Evolutionary conservation across 2,329 filamentous ascomycete genomes (phyloP).

Genomic region (Fusarium sp.): DNA sequence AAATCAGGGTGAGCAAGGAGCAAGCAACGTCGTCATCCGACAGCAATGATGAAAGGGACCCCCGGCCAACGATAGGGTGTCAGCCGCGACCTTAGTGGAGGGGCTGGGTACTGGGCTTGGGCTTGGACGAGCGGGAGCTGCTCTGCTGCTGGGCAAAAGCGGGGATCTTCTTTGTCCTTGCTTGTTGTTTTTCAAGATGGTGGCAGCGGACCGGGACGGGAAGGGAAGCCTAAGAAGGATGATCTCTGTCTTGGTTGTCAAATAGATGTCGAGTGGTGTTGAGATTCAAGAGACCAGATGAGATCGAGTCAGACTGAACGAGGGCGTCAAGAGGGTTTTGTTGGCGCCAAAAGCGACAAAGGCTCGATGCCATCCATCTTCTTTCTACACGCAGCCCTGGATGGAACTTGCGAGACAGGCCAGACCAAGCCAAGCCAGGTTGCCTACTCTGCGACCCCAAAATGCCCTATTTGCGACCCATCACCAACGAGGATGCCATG

Average conservation of each 20-base stretch:
- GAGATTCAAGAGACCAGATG: conserved; percentile 2
- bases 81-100: conserved; percentile 45
- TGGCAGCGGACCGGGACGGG: conserved; percentile 43
- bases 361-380: conserved; percentile 8
- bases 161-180: conserved; percentile 29
- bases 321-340: background rate
- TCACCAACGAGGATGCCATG: conserved; percentile 36
- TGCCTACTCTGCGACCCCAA: conserved; percentile 33
- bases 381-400: background rate
- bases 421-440: conserved; percentile 16
- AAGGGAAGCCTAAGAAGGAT: conserved; percentile 27
- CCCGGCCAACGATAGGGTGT: conserved; percentile 43
- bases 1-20: conserved; percentile 42
- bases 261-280: conserved; percentile 2
- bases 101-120: conserved; percentile 32
- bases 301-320: background rate
- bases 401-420: background rate
- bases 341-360: conserved; percentile 8
- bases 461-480: conserved; percentile 14
- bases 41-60: conserved; percentile 43
- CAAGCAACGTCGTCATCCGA: conserved; percentile 47
- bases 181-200: conserved; percentile 28
- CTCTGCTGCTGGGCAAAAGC: conserved; percentile 32
- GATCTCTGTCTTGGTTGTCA: conserved; percentile 21
- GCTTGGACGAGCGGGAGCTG: conserved; percentile 1